Percentiles rank a stretch among this genome's conserved stretches.
These are phyloP conservation scores for Pachysandra terminalis DNA, from an alignment of 164 flowering plant genomes.

Conservation along the genomic window DNA sequence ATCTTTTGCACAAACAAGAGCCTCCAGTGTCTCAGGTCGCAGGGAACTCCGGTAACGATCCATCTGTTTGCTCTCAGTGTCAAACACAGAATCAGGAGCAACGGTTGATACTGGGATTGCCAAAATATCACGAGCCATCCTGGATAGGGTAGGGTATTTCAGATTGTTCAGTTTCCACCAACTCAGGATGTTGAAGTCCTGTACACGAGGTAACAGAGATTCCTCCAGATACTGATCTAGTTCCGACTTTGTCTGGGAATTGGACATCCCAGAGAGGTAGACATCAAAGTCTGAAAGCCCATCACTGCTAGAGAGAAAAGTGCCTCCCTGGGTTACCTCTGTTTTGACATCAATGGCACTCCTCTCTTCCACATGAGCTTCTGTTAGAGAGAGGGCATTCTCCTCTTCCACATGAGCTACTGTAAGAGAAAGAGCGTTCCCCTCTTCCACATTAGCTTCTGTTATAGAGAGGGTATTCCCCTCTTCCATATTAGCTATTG, in stretches of 20 bases:
- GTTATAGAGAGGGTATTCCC: too few relatives aligned
- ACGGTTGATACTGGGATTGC: constrained; percentile 59
- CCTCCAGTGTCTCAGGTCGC: constrained; percentile 78
- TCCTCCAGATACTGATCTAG: constrained; percentile 89
- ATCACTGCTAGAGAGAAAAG: constrained; percentile 37
- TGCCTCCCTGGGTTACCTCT: constrained; percentile 3
- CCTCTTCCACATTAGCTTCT: too few relatives aligned
- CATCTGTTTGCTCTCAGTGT: constrained; percentile 41
- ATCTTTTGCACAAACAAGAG: constrained; percentile 81
- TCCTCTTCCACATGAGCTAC: constrained; percentile 40
- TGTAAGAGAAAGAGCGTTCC: too few relatives aligned
- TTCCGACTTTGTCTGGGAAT: constrained; percentile 60
- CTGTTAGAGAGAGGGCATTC: neutral
- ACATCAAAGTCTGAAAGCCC: constrained; percentile 71
- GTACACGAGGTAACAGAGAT: constrained; percentile 63
- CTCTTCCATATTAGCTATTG: too few relatives aligned
- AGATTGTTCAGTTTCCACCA: constrained; percentile 88
- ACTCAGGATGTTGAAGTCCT: constrained; percentile 66
- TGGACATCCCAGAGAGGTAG: constrained; percentile 63
- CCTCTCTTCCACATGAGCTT: constrained; percentile 17
- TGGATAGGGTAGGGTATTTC: constrained; percentile 82
- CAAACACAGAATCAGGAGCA: constrained; percentile 52
- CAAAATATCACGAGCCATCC: constrained; percentile 89
- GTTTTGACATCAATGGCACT: neutral
- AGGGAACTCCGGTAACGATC: constrained; percentile 63